Conservation (phyloP, 352 stramenopile species). For the Peronospora belbahrii region DNA sequence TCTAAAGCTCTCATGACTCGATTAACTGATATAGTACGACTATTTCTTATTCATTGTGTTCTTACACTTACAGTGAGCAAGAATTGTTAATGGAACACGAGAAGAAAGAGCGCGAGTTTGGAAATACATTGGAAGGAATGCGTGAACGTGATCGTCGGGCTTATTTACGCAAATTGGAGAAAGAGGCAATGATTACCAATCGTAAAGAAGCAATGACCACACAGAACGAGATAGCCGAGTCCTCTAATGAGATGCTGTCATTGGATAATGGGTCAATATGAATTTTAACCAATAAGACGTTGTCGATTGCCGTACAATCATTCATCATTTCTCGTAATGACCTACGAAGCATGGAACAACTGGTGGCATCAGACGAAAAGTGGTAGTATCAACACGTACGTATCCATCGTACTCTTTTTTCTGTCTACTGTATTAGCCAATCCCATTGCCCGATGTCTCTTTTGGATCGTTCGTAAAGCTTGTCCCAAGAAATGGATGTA, state of each 20-base stretch:
- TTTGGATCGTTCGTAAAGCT: conserved; percentile 54
- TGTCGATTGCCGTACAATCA: too few species aligned
- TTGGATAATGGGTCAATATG: too few species aligned
- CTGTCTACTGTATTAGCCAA: conserved; percentile 63
- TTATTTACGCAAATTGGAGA: conserved; percentile 57
- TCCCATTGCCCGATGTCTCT: conserved; percentile 58
- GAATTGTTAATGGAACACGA: conserved; percentile 39
- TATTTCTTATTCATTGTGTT: neutral
- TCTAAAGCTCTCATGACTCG: neutral
- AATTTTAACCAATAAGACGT: conserved; percentile 28
- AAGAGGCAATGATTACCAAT: too few species aligned
- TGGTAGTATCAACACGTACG: conserved; percentile 47
- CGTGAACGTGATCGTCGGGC: conserved; percentile 72
- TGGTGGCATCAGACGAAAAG: conserved; percentile 54
- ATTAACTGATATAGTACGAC: neutral
- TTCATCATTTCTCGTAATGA: too few species aligned
- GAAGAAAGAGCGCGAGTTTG: conserved; percentile 43
- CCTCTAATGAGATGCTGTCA: conserved; percentile 12
- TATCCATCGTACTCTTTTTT: conserved; percentile 71
- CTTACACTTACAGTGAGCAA: conserved; percentile 33
- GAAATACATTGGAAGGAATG: conserved; percentile 51
- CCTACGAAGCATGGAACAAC: conserved; percentile 37
- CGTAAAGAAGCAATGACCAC: conserved; percentile 24
- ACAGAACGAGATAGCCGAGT: too few species aligned
- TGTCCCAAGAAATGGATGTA: conserved; percentile 53